A percentile compares a stretch with the other conserved stretches of the same genome.
These are phyloP conservation scores for Volvariella surrecta DNA, from an alignment of 1,284 basidiomycete species.

Conservation along the genomic window DNA sequence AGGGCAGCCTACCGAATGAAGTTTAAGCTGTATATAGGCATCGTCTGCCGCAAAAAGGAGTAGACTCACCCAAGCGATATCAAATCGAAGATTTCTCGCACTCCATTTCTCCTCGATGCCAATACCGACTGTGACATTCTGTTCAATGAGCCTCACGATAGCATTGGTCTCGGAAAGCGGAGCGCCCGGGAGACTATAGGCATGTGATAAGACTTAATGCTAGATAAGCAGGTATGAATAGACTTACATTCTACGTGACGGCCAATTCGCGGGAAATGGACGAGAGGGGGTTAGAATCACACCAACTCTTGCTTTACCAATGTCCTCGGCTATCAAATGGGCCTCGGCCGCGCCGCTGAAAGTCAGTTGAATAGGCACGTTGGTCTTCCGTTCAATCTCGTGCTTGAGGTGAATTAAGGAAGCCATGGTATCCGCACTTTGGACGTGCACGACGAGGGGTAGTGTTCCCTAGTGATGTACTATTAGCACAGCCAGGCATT, in stretches of 20 bases:
- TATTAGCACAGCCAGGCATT: not conserved
- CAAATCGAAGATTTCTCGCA: conserved; percentile 63
- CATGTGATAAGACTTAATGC: not conserved
- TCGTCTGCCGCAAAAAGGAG: too few relatives aligned
- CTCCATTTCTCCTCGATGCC: conserved; percentile 53
- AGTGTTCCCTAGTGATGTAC: conserved; percentile 26
- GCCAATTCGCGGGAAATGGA: conserved; percentile 62
- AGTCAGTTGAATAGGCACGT: conserved; percentile 33
- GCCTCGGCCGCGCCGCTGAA: conserved; percentile 66
- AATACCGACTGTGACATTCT: conserved; percentile 65
- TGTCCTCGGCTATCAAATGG: conserved; percentile 57
- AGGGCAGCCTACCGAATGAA: conserved; percentile 23
- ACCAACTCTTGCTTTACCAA: conserved; percentile 54
- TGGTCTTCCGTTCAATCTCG: conserved; percentile 41
- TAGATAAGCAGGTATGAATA: not conserved
- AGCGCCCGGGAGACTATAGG: conserved; percentile 52
- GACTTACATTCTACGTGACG: conserved; percentile 44
- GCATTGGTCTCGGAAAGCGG: conserved; percentile 55
- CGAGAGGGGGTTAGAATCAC: conserved; percentile 54
- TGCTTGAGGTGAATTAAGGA: conserved; percentile 58
- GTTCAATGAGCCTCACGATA: conserved; percentile 40
- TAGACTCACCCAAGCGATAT: conserved; percentile 53
- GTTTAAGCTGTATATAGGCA: too few relatives aligned
- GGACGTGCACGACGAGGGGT: conserved; percentile 47
- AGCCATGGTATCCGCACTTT: conserved; percentile 69